A percentile compares a stretch with the other conserved stretches of the same genome.
These are phyloP conservation scores for Aspergillus funiculosus DNA, from an alignment of 495 filamentous ascomycete genomes.

Conservation along the genomic window DNA sequence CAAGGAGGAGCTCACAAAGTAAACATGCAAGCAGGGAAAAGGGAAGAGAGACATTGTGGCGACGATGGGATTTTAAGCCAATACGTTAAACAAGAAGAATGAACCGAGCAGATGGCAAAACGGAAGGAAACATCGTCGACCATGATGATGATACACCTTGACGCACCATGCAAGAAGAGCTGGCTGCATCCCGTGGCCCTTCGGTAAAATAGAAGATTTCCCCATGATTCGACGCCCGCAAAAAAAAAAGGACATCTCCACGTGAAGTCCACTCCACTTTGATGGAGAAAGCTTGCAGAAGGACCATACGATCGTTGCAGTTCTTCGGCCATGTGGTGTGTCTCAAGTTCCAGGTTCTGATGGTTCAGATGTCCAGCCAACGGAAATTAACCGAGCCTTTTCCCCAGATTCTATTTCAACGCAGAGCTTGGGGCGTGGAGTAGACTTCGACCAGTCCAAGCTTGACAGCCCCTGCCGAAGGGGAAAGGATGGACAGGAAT, in stretches of 20 bases:
- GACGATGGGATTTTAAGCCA: too few species aligned
- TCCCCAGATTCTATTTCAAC: conserved; percentile 8
- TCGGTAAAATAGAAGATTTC: conserved; percentile 7
- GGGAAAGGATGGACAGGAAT: neutral
- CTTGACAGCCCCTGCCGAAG: neutral
- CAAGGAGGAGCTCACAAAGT: too few species aligned
- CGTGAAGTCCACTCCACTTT: conserved; percentile 1
- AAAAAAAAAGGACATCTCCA: conserved; percentile 4
- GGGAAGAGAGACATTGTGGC: too few species aligned
- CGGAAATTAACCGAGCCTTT: conserved; percentile 11
- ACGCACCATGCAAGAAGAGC: neutral
- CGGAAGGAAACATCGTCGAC: neutral
- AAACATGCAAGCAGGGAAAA: neutral
- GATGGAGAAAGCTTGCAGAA: conserved; percentile 1
- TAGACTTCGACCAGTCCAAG: too few species aligned
- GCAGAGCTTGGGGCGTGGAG: neutral
- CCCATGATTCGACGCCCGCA: conserved; percentile 6
- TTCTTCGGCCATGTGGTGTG: neutral
- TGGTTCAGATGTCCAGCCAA: neutral
- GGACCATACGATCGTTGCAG: conserved; percentile 2
- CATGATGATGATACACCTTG: neutral
- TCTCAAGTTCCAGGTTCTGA: neutral
- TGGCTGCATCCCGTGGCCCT: neutral
- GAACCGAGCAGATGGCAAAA: neutral
- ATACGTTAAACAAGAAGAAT: too few species aligned